Evolutionary conservation across 1,284 basidiomycete genomes (phyloP).

Genomic region (Porodaedalea pini): DNA sequence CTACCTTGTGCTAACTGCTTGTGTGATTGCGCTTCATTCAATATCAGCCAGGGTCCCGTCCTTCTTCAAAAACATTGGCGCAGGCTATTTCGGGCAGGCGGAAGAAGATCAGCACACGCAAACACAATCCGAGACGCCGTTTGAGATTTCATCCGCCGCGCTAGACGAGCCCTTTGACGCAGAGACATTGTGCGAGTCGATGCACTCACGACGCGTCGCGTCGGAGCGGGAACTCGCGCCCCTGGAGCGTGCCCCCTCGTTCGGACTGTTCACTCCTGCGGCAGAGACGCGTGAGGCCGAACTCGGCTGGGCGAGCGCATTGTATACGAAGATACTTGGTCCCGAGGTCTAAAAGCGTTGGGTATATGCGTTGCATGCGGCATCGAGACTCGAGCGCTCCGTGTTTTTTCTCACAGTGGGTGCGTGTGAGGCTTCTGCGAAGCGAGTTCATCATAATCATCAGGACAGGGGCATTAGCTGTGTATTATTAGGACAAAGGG

Average conservation of each 20-base stretch:
- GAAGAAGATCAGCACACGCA: constrained; percentile 7
- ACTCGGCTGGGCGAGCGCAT: background rate
- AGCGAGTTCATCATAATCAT: background rate
- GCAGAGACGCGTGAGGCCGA: constrained; percentile 1
- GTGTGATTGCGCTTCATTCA: constrained; percentile 21
- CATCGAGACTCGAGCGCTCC: background rate
- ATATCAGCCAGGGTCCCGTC: constrained; percentile 11
- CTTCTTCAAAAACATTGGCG: constrained; percentile 4
- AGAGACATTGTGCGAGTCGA: constrained; percentile 39
- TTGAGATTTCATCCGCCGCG: background rate
- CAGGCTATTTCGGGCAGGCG: constrained; percentile 8
- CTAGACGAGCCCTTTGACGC: constrained; percentile 39
- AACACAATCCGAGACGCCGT: background rate
- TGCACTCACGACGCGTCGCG: constrained; percentile 32
- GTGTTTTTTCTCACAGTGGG: background rate
- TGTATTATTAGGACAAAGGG: background rate
- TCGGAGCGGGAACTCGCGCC: constrained; percentile 19
- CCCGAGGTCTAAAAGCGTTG: background rate
- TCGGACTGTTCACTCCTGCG: constrained; percentile 11
- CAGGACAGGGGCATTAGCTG: background rate
- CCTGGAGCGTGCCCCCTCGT: background rate
- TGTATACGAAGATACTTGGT: constrained; percentile 10
- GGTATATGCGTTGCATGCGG: background rate
- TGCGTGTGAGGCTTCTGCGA: background rate
- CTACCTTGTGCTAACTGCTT: constrained; percentile 19